phyloP scores from a whole-genome alignment of 257 asterid genomes.

The Solanum ossicruentum region DNA sequence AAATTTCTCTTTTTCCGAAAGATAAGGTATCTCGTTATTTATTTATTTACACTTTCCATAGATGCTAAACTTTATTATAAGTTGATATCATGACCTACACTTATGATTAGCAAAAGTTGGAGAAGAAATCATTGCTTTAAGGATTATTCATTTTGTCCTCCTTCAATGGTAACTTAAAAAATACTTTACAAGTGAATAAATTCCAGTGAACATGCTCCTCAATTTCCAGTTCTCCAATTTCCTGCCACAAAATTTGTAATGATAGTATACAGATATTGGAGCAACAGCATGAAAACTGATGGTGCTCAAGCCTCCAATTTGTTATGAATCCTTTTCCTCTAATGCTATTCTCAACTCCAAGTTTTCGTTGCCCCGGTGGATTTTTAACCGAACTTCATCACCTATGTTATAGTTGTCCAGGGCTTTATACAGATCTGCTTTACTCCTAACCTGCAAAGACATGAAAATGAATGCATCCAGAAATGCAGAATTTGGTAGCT shows the following conservation, averaged over 20 bases:
- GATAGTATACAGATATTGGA: not conserved
- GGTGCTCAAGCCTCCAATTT: too few species aligned
- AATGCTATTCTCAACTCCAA: slow-evolving; percentile 55
- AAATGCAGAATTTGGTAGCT: not conserved
- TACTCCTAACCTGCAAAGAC: slow-evolving; percentile 51
- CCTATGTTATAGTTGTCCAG: slow-evolving; percentile 71
- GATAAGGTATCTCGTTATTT: not conserved
- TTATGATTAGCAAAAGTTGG: not conserved
- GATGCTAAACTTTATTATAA: not conserved
- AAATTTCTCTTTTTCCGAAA: too few species aligned
- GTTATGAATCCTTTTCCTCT: slow-evolving; percentile 42
- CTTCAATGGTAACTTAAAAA: not conserved
- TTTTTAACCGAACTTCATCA: slow-evolving; percentile 50
- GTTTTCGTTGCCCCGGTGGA: slow-evolving; percentile 44
- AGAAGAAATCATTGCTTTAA: not conserved
- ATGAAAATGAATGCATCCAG: not conserved
- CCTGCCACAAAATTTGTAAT: not conserved
- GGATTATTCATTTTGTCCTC: not conserved
- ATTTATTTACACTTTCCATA: not conserved
- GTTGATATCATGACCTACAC: not conserved
- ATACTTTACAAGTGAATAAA: not conserved
- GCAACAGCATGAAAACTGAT: too few species aligned
- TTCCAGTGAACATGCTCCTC: not conserved
- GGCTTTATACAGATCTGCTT: slow-evolving; percentile 56
- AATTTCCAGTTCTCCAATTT: not conserved